Base-by-base conservation (phyloP, 2,329 filamentous ascomycete genomes). In the Aplosporella prunicola region DNA sequence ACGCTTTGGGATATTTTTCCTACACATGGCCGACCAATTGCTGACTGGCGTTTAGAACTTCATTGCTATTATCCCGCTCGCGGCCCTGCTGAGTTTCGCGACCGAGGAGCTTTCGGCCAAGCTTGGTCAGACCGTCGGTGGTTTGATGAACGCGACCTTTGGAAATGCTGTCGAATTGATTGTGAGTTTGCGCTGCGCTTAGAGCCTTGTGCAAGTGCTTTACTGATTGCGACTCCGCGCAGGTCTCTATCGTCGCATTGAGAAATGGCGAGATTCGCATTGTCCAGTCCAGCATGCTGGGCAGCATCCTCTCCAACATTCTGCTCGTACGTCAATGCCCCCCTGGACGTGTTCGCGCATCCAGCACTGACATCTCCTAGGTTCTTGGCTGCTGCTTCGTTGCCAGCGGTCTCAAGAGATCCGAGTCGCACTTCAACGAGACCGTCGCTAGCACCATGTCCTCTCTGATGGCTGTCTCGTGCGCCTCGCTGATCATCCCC, bases 231-330 rank as follows among this genome's bases (percentile, higher is more conserved):
- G n/a, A n/a, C n/a, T n/a, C n/a, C 31, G 33, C 35, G 8, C 54
- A 89, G 83, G 84, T 93, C 56, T 93, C 85, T 58, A 89, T 96
- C 49, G 82, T 96, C 46, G 91, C 91, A 13, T 72, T 98, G 30
- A 76, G 70, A 47, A 78, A 91, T 50, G 77, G 78, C 45, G 82
- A 96, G 63, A 93, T 95, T 55, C 80, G 89, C 51, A 88, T 96
- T 47, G 89, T 96, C n/a, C 91, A 96, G 64, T 82, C 89, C 14
- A 93, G 86, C 46, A 96, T 96, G 88, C 78, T 96, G 22, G 89
- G 91, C 32, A 93, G 84, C 53, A 93, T 96, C 50, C 70, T 96
- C 25, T 95, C 89, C 47, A 96, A 96, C 61, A 80, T 95, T 46
- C 72, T 96, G 6, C 76, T 96, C 15, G 89, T 58, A 46, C 48